Conservation (phyloP, 768 basidiomycete genomes). For the Inosperma sp. region DNA sequence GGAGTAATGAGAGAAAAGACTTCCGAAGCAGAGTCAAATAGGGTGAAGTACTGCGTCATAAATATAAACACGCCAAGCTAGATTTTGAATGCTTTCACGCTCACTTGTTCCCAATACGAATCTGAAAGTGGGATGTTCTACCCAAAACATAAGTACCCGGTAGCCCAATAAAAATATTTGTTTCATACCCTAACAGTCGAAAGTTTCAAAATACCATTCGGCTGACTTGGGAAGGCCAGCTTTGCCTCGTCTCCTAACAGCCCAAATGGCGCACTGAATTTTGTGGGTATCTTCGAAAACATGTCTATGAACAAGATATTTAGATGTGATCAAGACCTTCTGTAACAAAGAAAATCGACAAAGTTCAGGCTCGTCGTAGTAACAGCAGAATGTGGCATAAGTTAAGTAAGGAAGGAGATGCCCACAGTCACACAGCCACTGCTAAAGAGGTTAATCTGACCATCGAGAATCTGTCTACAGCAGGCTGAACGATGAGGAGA, state of each 20-base stretch:
- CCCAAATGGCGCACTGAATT: conserved; percentile 70
- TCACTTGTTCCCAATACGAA: conserved; percentile 87
- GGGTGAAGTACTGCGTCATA: conserved; percentile 58
- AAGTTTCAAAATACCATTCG: conserved; percentile 74
- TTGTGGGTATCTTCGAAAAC: conserved; percentile 71
- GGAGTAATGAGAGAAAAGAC: conserved; percentile 86
- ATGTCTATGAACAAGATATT: conserved; percentile 33
- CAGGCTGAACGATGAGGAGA: conserved; percentile 40
- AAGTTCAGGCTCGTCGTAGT: too few relatives aligned
- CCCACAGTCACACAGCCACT: too few relatives aligned
- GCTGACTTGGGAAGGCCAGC: conserved; percentile 80
- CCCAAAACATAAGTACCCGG: conserved; percentile 1
- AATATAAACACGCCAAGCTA: not conserved
- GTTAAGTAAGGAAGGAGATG: too few relatives aligned
- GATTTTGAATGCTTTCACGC: conserved; percentile 17
- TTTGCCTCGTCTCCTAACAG: conserved; percentile 83
- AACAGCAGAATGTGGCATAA: too few relatives aligned
- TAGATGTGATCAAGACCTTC: not conserved
- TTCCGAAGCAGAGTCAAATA: conserved; percentile 88
- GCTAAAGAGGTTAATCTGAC: too few relatives aligned
- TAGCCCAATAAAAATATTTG: not conserved
- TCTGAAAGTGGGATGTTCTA: conserved; percentile 76
- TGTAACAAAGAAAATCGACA: too few relatives aligned
- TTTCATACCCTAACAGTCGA: conserved; percentile 64
- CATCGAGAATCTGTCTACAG: too few relatives aligned